Evolutionary conservation across 768 basidiomycete genomes (phyloP), one percentile per base, ranked within the genome.

Genomic region (Cubamyces lactineus): DNA sequence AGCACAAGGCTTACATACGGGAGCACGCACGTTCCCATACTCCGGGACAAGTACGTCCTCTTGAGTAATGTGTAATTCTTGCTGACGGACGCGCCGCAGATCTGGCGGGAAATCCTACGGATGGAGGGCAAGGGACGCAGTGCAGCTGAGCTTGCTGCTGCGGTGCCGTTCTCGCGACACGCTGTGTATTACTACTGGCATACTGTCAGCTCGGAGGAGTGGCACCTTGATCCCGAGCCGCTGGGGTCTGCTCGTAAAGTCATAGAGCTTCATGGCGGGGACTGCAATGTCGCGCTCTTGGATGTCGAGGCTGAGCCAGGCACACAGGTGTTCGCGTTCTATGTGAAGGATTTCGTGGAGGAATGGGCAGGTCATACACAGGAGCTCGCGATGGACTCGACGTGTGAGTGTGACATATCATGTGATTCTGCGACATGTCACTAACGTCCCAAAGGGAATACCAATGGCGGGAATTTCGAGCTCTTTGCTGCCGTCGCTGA

Each of bases 401-500:
- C 64, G 23, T 65, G 64, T 65, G 41, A 13, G 64, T 34, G 23
- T 5, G 6, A 15, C n/a, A n/a, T n/a, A n/a, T n/a, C n/a, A n/a
- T n/a, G n/a, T n/a, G n/a, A n/a, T n/a, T n/a, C n/a, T n/a, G n/a
- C n/a, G n/a, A n/a, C n/a, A n/a, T n/a, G n/a, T n/a, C n/a, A n/a
- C 3, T 16, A 5, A 7, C 9, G 6, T 2, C 24, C 17, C 2
- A 21, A 41, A 76, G 76, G 71, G 69, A 71, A 75, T 4, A 77
- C 74, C 0, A 78, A 77, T 65, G 68, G 67, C 0, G 64, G 66
- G 1, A 66, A 71, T 8, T 77, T 64, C 53, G 76, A 78, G 57
- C 48, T 76, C 0, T 78, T 71, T 62, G 69, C 72, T 0, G 53
- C 76, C 5, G 63, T 78, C 5, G 73, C 76, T 0, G 74, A 78